A percentile compares a stretch with the other conserved stretches of the same genome.
These are phyloP conservation scores for Porphyrellus cyaneotinctus DNA, from an alignment of 768 basidiomycete genomes.

Conservation along the genomic window DNA sequence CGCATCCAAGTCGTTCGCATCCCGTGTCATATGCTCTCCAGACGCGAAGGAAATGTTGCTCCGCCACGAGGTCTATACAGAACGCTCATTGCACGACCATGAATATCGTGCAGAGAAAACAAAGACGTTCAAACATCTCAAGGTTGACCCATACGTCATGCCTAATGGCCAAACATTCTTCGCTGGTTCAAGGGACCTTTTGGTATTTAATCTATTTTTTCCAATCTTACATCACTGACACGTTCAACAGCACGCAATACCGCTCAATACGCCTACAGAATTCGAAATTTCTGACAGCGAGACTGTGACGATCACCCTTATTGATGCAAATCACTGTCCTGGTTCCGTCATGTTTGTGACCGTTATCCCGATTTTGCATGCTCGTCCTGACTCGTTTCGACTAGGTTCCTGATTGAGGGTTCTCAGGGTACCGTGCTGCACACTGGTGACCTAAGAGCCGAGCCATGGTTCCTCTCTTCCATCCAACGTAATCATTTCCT, in stretches of 20 bases:
- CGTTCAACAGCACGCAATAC: constrained; percentile 47
- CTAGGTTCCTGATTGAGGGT: constrained; percentile 83
- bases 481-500: constrained; percentile 68
- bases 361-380: not conserved
- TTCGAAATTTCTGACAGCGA: constrained; percentile 55
- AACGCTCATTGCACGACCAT: constrained; percentile 54
- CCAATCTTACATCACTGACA: not conserved
- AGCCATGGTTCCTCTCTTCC: constrained; percentile 71
- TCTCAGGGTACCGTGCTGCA: constrained; percentile 70
- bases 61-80: constrained; percentile 64
- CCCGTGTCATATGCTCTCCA: constrained; percentile 68
- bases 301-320: constrained; percentile 65
- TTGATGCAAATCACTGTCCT: constrained; percentile 95
- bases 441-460: constrained; percentile 91
- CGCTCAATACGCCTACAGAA: constrained; percentile 59
- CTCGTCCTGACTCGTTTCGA: not conserved
- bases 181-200: constrained; percentile 59
- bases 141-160: constrained; percentile 45
- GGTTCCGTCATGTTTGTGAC: constrained; percentile 81
- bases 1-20: constrained; percentile 67
- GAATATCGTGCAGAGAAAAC: constrained; percentile 27
- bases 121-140: constrained; percentile 66
- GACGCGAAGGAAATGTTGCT: constrained; percentile 88
- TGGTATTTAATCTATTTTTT: not conserved
- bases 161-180: constrained; percentile 48